These are phyloP conservation scores for Penicillium polonicum DNA, from an alignment of 2,329 filamentous ascomycete species.

Conservation along the genomic window DNA sequence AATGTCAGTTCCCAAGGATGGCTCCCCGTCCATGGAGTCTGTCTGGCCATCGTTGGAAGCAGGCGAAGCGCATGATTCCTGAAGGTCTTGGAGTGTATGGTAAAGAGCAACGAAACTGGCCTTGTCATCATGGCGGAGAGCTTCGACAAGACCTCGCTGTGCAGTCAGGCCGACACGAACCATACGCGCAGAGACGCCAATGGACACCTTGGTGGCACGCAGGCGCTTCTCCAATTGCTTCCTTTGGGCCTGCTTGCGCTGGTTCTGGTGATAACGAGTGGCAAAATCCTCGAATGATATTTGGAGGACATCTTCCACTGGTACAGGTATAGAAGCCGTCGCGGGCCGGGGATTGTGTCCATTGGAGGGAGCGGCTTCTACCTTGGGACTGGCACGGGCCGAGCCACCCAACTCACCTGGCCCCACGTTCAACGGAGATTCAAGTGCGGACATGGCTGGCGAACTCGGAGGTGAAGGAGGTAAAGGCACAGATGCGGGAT, in stretches of 20 bases:
- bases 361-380: constrained; percentile 23
- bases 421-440: constrained; percentile 19
- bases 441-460: constrained; percentile 6
- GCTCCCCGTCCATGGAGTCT: constrained; percentile 35
- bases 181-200: constrained; percentile 45
- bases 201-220: constrained; percentile 43
- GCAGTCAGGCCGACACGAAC: constrained; percentile 42
- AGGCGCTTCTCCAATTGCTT: constrained; percentile 42
- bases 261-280: constrained; percentile 41
- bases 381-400: constrained; percentile 30
- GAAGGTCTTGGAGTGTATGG: constrained; percentile 45
- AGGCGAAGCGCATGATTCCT: constrained; percentile 42
- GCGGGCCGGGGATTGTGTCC: constrained; percentile 16
- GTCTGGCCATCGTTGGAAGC: constrained; percentile 33
- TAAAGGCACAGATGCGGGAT: constrained; percentile 28
- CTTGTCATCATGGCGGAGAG: constrained; percentile 47
- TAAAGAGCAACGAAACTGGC: constrained; percentile 46
- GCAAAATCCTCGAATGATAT: constrained; percentile 48
- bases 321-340: neutral
- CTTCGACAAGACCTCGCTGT: constrained; percentile 47
- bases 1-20: constrained; percentile 40
- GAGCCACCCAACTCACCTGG: constrained; percentile 39
- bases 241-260: constrained; percentile 43
- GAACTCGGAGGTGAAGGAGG: constrained; percentile 20
- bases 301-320: constrained; percentile 17